Conservation (phyloP, 2,329 filamentous ascomycete genomes). For the Ramularia collo-cygni region DNA sequence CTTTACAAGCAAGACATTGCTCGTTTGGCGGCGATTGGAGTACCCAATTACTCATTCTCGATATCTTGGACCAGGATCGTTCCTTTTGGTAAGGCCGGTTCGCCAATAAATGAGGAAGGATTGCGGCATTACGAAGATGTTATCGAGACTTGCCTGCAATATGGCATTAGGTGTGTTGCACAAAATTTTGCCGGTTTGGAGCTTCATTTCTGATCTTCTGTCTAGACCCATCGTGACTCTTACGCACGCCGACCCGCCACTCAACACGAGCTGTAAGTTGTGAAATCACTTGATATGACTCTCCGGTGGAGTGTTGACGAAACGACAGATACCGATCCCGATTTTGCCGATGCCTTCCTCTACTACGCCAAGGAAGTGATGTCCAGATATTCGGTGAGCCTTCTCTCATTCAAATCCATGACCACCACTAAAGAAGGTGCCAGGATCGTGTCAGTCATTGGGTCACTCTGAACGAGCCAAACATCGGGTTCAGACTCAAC, state of each 20-base stretch:
- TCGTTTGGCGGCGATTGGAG: slow-evolving; percentile 34
- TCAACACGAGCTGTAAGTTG: slow-evolving; percentile 25
- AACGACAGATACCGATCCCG: no score
- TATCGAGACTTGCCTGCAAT: slow-evolving; percentile 34
- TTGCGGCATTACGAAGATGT: slow-evolving; percentile 45
- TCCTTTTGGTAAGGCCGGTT: slow-evolving; percentile 39
- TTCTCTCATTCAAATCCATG: slow-evolving; percentile 34
- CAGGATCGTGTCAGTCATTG: slow-evolving; percentile 26
- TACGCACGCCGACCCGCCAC: slow-evolving; percentile 37
- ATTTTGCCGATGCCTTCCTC: slow-evolving; percentile 30
- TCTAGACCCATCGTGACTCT: slow-evolving; percentile 40
- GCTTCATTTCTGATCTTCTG: no score
- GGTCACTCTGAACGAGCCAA: slow-evolving; percentile 36
- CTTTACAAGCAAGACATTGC: slow-evolving; percentile 35
- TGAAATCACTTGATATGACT: slow-evolving; percentile 49
- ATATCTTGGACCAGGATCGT: slow-evolving; percentile 45
- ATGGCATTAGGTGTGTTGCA: slow-evolving; percentile 31
- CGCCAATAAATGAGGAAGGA: slow-evolving; percentile 41
- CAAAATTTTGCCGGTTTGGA: no score
- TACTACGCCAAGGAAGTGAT: slow-evolving; percentile 37
- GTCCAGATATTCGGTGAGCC: slow-evolving; percentile 1
- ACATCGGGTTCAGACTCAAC: slow-evolving; percentile 13
- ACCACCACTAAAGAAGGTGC: no score
- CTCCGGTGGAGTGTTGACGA: neutral
- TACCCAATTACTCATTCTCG: slow-evolving; percentile 35